A percentile compares a stretch with the other conserved stretches of the same genome.
Evolutionary conservation across 768 basidiomycete genomes (phyloP).

Genomic region (Mycena amicta): DNA sequence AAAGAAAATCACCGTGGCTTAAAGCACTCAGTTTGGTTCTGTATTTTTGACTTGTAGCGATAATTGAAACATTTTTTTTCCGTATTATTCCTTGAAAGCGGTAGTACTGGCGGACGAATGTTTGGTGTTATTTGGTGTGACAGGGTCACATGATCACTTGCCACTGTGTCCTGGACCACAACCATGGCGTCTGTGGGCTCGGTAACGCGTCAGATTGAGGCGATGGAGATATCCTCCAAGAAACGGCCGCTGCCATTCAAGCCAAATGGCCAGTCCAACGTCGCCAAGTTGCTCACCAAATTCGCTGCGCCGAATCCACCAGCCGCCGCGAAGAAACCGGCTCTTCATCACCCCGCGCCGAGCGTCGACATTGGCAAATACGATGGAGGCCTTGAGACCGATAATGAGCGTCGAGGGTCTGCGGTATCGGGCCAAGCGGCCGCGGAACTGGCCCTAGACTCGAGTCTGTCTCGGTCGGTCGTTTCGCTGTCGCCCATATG

Average conservation of each 20-base stretch:
- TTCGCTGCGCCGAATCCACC: slow-evolving; percentile 61
- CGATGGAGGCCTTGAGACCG: slow-evolving; percentile 93
- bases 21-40: slow-evolving; percentile 3
- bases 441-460: slow-evolving; percentile 81
- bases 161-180: neutral
- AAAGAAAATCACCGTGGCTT: slow-evolving; percentile 39
- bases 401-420: slow-evolving; percentile 78
- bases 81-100: neutral
- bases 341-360: slow-evolving; percentile 35
- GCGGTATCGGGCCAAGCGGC: slow-evolving; percentile 77
- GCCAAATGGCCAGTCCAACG: slow-evolving; percentile 60
- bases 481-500: neutral
- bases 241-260: slow-evolving; percentile 44
- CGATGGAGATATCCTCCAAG: neutral
- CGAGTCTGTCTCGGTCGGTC: slow-evolving; percentile 66
- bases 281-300: slow-evolving; percentile 74
- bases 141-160: neutral
- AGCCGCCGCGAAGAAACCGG: slow-evolving; percentile 32
- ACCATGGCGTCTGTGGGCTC: slow-evolving; percentile 1
- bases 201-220: neutral
- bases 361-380: slow-evolving; percentile 84
- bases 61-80: neutral
- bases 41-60: neutral
- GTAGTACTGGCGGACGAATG: too few relatives aligned
- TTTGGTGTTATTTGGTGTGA: neutral